phyloP scores from a whole-genome alignment of 345 rosid genomes.

The Ceriops zippeliana region DNA sequence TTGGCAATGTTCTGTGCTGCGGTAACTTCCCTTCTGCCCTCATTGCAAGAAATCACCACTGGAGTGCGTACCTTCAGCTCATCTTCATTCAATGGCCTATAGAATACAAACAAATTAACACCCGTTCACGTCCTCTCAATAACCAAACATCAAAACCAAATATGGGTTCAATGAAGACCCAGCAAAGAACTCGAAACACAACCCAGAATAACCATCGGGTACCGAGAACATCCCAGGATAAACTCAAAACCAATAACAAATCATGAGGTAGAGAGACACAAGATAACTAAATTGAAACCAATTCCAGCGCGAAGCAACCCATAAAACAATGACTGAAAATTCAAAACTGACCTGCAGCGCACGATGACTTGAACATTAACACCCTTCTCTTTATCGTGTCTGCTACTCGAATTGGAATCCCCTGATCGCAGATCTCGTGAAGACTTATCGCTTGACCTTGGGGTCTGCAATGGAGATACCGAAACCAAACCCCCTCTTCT shows the following conservation, averaged over 20 bases:
- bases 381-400: slow-evolving; percentile 85
- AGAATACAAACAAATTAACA: slow-evolving; percentile 6
- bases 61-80: slow-evolving; percentile 71
- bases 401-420: slow-evolving; percentile 59
- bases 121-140: background rate
- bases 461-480: slow-evolving; percentile 84
- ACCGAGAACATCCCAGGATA: background rate
- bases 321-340: background rate
- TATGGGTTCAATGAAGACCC: too few species aligned
- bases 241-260: background rate
- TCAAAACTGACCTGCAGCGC: slow-evolving; percentile 75
- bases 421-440: slow-evolving; percentile 80
- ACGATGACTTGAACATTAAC: slow-evolving; percentile 95
- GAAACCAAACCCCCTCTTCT: slow-evolving; percentile 72
- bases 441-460: slow-evolving; percentile 81
- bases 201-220: too few species aligned
- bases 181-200: too few species aligned
- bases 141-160: background rate
- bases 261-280: background rate
- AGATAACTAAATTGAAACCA: background rate
- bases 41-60: slow-evolving; percentile 83
- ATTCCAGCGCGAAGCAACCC: background rate
- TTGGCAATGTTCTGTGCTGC: slow-evolving; percentile 87
- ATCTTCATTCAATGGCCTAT: slow-evolving; percentile 90
- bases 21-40: slow-evolving; percentile 79